Conservation (phyloP, 352 stramenopile genomes). For the Pythium pyrilobum region DNA sequence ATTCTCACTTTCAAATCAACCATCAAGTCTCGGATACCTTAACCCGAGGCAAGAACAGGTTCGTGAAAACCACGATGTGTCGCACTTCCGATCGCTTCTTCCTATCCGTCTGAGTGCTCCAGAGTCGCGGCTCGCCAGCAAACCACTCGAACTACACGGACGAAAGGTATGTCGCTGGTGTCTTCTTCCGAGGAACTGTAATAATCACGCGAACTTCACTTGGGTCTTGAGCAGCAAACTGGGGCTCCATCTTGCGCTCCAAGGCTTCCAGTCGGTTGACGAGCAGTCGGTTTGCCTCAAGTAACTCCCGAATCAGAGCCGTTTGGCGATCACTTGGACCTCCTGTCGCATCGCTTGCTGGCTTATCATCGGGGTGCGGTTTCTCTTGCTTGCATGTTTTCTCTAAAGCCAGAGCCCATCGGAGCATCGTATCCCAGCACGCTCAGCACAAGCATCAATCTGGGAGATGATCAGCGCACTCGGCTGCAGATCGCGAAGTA, state of each 20-base stretch:
- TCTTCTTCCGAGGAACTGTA: not conserved
- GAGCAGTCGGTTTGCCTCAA: not conserved
- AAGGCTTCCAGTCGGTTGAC: not conserved
- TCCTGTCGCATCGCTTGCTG: too few relatives aligned
- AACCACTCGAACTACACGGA: conserved; percentile 23
- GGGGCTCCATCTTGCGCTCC: not conserved
- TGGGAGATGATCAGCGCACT: not conserved
- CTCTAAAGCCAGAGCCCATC: not conserved
- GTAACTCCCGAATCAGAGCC: conserved; percentile 3
- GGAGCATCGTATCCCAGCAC: not conserved
- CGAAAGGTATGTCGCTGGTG: not conserved
- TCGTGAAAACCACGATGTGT: conserved; percentile 25
- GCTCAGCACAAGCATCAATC: not conserved
- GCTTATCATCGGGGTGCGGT: not conserved
- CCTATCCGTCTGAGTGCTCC: conserved; percentile 9
- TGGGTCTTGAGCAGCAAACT: too few relatives aligned
- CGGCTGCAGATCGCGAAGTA: not conserved
- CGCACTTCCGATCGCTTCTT: conserved; percentile 18
- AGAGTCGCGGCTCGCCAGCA: conserved; percentile 15
- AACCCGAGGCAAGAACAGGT: conserved; percentile 25
- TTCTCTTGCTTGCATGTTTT: not conserved
- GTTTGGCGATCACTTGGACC: not conserved
- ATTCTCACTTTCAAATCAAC: too few relatives aligned
- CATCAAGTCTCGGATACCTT: too few relatives aligned
- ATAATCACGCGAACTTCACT: not conserved